Evolutionary conservation across 345 rosid species (phyloP), one percentile per base, ranked within the genome.

Genomic region (Combretum micranthum): DNA sequence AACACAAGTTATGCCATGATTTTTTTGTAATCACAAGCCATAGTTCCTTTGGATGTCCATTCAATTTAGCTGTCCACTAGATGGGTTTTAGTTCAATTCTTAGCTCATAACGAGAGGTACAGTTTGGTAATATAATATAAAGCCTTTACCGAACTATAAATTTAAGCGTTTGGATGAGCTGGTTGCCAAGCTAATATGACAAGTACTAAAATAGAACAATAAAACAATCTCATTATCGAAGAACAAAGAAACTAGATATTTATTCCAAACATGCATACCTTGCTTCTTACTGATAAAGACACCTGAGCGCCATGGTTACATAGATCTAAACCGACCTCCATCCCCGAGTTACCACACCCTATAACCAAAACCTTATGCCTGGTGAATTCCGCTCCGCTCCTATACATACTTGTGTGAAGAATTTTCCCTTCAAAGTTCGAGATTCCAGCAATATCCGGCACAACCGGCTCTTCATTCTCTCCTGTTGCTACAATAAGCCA

Each of bases 281-380:
- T 70, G 63, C 73, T 91, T 76, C 99, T 80, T 59, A 93, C 97
- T 43, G 83, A 95, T n/a, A 89, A 78, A 25, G 94, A 88, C 39
- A 96, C 91, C 49, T 20, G 56, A 53, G 96, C 95, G 73, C 69
- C 72, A 50, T 83, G 75, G 51, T 83, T 78, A 80, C 89, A 84
- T 20, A 93, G 96, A 77, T 93, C 99, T 84, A 89, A 79, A 70
- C 99, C 81, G 49, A 89, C 94, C 81, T 93, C 94, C 99, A 93
- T 89, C 25, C 99, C 97, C 7, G 97, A 93, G 69, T 93, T 89
- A 23, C 99, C 97, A 74, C 97, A 93, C 2, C 99, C 97, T 19
- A 93, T 96, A 12, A 89, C 99, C 68, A 93, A 69, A 66, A 89
- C 96, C 18, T 20, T 84, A 73, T 85, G 75, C 13, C 82, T 88